Evolutionary conservation across 805 yeast genomes (phyloP).

Genomic region (Brettanomyces nanus): DNA sequence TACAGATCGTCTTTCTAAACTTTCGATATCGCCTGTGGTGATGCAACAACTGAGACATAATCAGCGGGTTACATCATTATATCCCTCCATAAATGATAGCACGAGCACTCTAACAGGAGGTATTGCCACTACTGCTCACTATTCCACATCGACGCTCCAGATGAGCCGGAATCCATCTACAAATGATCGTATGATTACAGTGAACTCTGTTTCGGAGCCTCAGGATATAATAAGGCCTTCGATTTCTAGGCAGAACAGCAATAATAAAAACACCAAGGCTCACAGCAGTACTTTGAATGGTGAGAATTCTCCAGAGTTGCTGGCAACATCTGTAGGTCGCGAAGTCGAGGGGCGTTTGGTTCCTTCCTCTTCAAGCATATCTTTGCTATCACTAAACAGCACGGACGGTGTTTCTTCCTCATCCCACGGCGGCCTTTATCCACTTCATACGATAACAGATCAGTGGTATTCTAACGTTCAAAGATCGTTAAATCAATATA

Average conservation of each 20-base stretch:
- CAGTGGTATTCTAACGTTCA: constrained; percentile 2
- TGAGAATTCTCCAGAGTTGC: constrained; percentile 23
- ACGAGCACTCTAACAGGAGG: not conserved
- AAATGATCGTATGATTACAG: not conserved
- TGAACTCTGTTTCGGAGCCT: not conserved
- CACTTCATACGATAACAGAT: not conserved
- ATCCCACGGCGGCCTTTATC: not conserved
- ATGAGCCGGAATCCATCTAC: not conserved
- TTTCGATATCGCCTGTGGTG: not conserved
- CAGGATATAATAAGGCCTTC: not conserved
- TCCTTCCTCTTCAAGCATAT: constrained; percentile 29
- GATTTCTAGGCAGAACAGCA: too few species aligned
- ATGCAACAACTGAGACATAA: too few species aligned
- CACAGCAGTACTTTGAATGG: not conserved
- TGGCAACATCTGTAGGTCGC: constrained; percentile 28
- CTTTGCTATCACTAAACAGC: constrained; percentile 27
- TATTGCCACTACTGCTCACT: not conserved
- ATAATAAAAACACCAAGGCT: not conserved
- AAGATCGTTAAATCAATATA: constrained; percentile 1
- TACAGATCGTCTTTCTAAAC: constrained; percentile 1
- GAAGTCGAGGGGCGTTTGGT: constrained; percentile 26
- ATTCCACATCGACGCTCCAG: not conserved
- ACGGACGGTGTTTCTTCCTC: not conserved
- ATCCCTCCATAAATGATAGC: not conserved
- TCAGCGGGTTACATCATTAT: too few species aligned